phyloP scores from a whole-genome alignment of 345 rosid species.

The Bretschneidera sinensis region DNA sequence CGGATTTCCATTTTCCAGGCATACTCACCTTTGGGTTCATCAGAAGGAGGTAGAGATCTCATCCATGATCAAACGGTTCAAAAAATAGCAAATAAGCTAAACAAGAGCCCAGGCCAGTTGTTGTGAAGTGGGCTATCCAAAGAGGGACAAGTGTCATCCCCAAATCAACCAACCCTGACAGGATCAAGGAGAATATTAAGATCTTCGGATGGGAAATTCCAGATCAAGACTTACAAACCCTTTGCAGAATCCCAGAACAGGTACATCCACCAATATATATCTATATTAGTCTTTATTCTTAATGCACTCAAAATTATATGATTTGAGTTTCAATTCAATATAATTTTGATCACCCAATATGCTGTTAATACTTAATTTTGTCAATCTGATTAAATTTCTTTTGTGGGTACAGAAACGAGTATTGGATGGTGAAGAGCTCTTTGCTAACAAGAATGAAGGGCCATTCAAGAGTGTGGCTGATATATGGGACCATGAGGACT shows the following conservation, averaged over 20 bases:
- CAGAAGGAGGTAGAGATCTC: constrained; percentile 45
- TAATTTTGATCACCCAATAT: too few species aligned
- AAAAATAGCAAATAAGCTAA: constrained; percentile 42
- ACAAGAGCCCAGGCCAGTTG: constrained; percentile 45
- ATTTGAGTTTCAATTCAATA: too few species aligned
- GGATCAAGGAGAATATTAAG: constrained; percentile 46
- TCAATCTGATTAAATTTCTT: not conserved
- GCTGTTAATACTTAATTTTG: too few species aligned
- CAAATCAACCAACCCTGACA: constrained; percentile 40
- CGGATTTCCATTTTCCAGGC: constrained; percentile 27
- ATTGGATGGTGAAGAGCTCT: constrained; percentile 39
- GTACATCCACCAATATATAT: not conserved
- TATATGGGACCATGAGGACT: constrained; percentile 55
- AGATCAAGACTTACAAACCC: constrained; percentile 41
- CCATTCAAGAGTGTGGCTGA: constrained; percentile 48
- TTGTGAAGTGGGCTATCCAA: constrained; percentile 55
- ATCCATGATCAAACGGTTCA: constrained; percentile 41
- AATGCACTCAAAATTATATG: too few species aligned
- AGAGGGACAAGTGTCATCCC: constrained; percentile 55
- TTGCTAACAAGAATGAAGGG: constrained; percentile 36
- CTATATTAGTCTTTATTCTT: too few species aligned
- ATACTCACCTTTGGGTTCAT: constrained; percentile 50
- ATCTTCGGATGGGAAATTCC: constrained; percentile 49
- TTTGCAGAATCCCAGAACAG: constrained; percentile 34
- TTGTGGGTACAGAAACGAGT: constrained; percentile 36